A percentile compares a stretch with the other conserved stretches of the same genome.
Conservation (phyloP, 805 yeast genomes). For the Candida namnaoensis region DNA sequence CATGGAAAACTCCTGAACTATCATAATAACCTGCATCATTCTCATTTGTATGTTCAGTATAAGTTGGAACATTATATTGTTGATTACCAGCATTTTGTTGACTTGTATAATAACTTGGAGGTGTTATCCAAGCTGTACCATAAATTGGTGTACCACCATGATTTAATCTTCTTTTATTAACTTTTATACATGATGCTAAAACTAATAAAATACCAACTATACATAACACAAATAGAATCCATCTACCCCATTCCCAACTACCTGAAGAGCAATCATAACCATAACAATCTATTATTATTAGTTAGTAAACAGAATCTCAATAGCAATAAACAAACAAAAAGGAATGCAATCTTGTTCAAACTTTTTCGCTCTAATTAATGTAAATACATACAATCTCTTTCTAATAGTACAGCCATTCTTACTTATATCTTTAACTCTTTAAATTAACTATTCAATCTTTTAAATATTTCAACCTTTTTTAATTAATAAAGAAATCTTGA, state of each 20-base stretch:
- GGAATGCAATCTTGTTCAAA: too few species aligned
- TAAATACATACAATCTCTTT: too few species aligned
- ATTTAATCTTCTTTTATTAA: constrained; percentile 41
- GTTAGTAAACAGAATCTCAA: too few species aligned
- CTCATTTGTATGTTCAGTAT: constrained; percentile 57
- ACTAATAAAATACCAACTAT: constrained; percentile 38
- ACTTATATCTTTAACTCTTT: too few species aligned
- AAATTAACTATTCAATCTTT: too few species aligned
- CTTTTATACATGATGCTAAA: constrained; percentile 39
- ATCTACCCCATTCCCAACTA: constrained; percentile 20
- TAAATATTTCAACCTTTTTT: too few species aligned
- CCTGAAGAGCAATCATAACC: constrained; percentile 3
- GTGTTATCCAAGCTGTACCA: constrained; percentile 84
- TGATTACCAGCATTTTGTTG: constrained; percentile 22
- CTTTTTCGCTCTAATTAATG: too few species aligned
- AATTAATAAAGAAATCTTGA: too few species aligned
- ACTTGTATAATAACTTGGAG: constrained; percentile 62
- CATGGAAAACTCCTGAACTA: constrained; percentile 39
- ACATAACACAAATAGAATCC: constrained; percentile 45
- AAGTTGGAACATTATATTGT: constrained; percentile 58
- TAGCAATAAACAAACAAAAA: too few species aligned
- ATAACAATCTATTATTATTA: constrained; percentile 2
- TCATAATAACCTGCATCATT: constrained; percentile 78
- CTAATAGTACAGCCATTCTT: too few species aligned
- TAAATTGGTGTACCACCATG: constrained; percentile 47